A percentile compares a stretch with the other conserved stretches of the same genome.
Evolutionary conservation across 306 rosid species (phyloP).

Genomic region (Neltuma alba): DNA sequence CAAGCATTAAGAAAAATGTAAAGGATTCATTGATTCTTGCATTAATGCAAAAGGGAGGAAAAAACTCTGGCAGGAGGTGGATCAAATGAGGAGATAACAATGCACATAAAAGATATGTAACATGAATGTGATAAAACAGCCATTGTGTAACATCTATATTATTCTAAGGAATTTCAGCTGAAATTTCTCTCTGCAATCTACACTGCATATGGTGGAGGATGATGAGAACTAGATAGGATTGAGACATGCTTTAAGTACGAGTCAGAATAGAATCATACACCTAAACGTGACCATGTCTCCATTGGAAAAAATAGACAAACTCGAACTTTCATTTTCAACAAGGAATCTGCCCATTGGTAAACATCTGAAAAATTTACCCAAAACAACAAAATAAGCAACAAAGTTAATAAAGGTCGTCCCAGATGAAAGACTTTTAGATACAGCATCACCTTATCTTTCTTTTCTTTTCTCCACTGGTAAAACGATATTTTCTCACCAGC

Average conservation of each 20-base stretch:
- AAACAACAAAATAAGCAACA: slow-evolving; percentile 5
- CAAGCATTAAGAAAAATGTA: neutral
- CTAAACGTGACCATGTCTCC: slow-evolving; percentile 74
- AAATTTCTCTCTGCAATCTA: neutral
- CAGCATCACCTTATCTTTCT: slow-evolving; percentile 1
- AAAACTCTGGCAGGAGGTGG: neutral
- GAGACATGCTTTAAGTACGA: slow-evolving; percentile 18
- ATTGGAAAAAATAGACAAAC: slow-evolving; percentile 83
- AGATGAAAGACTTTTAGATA: slow-evolving; percentile 16
- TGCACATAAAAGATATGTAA: neutral
- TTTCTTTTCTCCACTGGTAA: neutral
- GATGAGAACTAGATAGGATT: neutral
- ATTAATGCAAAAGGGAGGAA: neutral
- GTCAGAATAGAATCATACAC: slow-evolving; percentile 46
- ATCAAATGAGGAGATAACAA: neutral
- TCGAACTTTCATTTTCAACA: slow-evolving; percentile 78
- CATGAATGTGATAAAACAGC: neutral
- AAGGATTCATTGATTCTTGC: neutral
- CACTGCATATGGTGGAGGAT: neutral
- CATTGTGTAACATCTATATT: neutral
- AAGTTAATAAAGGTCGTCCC: slow-evolving; percentile 15
- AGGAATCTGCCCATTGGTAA: slow-evolving; percentile 81
- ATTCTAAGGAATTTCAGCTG: neutral
- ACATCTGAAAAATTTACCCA: slow-evolving; percentile 63
- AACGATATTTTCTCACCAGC: slow-evolving; percentile 4